Evolutionary conservation across 148 eudicot genomes (phyloP).

Genomic region (Rhododendron mucronatum): DNA sequence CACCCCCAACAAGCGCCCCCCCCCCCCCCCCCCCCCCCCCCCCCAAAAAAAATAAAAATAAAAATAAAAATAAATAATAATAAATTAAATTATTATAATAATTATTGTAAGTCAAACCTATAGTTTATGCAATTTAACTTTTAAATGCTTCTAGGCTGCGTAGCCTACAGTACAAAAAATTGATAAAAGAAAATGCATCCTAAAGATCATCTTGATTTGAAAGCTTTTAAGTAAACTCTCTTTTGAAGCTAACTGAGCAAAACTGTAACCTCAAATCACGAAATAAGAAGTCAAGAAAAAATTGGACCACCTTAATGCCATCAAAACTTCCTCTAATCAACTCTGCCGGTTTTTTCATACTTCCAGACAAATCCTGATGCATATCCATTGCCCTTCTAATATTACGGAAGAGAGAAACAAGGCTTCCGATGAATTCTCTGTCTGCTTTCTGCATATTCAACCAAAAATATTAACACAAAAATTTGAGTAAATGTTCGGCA

Average conservation of each 20-base stretch:
- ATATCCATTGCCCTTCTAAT: slow-evolving; percentile 36
- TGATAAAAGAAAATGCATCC: background rate
- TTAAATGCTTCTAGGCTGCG: background rate
- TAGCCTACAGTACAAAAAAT: background rate
- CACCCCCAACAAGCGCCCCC: too few species aligned
- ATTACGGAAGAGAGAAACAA: slow-evolving; percentile 42
- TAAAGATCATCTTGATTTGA: background rate
- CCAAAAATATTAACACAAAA: background rate
- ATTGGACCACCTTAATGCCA: slow-evolving; percentile 65
- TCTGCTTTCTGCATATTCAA: slow-evolving; percentile 58
- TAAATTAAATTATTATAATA: too few species aligned
- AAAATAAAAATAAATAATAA: too few species aligned
- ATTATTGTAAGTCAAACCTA: too few species aligned
- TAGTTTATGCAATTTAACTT: background rate
- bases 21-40: too few species aligned
- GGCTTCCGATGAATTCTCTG: slow-evolving; percentile 43
- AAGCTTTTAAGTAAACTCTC: background rate
- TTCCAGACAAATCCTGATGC: slow-evolving; percentile 37
- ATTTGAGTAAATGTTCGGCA: background rate
- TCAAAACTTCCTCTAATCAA: slow-evolving; percentile 70
- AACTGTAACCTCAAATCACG: background rate
- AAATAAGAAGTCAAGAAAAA: background rate
- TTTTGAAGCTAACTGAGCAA: background rate
- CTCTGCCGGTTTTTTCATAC: slow-evolving; percentile 43
- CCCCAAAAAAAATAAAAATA: too few species aligned